Evolutionary conservation across 2,329 filamentous ascomycete genomes (phyloP).

Genomic region (Fusarium sp.): DNA sequence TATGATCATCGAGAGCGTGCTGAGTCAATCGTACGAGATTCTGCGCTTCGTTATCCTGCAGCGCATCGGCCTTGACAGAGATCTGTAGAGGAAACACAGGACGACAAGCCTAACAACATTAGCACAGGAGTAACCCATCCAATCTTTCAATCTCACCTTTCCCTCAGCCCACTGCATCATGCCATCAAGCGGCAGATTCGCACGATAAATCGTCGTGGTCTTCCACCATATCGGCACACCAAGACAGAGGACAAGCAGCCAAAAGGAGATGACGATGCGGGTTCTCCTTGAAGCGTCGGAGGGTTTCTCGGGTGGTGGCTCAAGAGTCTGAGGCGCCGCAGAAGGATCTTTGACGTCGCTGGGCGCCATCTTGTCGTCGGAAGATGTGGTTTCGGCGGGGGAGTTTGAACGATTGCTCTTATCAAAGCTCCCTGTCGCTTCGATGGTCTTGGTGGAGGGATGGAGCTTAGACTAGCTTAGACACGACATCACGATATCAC

Average conservation of each 20-base stretch:
- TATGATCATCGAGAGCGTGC: conserved; percentile 85
- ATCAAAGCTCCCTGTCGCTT: conserved; percentile 26
- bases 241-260: conserved; percentile 83
- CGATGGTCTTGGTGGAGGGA: conserved; percentile 18
- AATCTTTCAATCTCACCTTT: conserved; percentile 66
- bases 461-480: conserved; percentile 33
- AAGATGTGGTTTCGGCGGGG: conserved; percentile 15
- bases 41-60: conserved; percentile 75
- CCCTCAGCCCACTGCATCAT: conserved; percentile 96
- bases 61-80: conserved; percentile 74
- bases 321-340: conserved; percentile 22
- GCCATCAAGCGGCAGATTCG: conserved; percentile 80
- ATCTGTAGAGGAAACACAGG: conserved; percentile 90
- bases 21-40: conserved; percentile 84
- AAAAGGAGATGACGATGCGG: conserved; percentile 87
- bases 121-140: neutral
- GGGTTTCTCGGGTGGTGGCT: conserved; percentile 81
- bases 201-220: conserved; percentile 92
- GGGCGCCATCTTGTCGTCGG: conserved; percentile 41
- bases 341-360: conserved; percentile 36
- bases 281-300: conserved; percentile 76
- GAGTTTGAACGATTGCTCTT: conserved; percentile 19
- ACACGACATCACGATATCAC: conserved; percentile 48
- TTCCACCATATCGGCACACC: conserved; percentile 96
- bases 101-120: conserved; percentile 76